Percentiles rank a stretch among this genome's conserved stretches.
These are phyloP conservation scores for Fallopia convolvulus DNA, from an alignment of 148 eudicot genomes.

Conservation along the genomic window DNA sequence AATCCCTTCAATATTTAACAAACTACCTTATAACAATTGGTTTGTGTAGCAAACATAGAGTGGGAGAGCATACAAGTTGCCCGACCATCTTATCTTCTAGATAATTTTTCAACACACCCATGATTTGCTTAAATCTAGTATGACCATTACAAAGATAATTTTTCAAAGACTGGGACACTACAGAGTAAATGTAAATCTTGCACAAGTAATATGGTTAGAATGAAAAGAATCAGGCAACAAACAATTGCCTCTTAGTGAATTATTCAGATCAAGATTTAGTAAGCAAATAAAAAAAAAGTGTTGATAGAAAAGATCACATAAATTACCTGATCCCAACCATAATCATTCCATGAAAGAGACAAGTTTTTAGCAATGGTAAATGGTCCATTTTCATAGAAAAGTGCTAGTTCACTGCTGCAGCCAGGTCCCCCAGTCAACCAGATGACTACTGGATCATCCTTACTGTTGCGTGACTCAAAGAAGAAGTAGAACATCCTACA, in stretches of 20 bases:
- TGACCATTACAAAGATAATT: background rate
- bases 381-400: constrained; percentile 94
- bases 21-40: background rate
- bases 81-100: background rate
- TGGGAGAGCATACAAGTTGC: background rate
- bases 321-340: constrained; percentile 86
- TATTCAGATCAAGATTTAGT: background rate
- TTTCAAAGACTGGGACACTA: no score
- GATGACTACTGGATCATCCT: constrained; percentile 76
- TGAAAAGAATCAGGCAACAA: background rate
- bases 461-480: constrained; percentile 78
- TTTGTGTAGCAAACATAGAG: background rate
- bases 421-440: constrained; percentile 98
- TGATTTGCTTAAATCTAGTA: background rate
- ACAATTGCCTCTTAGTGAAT: background rate
- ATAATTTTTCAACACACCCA: background rate
- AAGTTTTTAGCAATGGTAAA: constrained; percentile 58
- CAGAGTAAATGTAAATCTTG: background rate
- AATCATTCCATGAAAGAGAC: constrained; percentile 76
- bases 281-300: background rate
- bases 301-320: background rate
- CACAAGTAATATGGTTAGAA: background rate
- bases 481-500: constrained; percentile 39
- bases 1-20: background rate
- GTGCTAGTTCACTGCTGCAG: constrained; percentile 92